A percentile compares a stretch with the other conserved stretches of the same genome.
Evolutionary conservation across 2,329 filamentous ascomycete genomes (phyloP).

Genomic region (Botrytis porri): DNA sequence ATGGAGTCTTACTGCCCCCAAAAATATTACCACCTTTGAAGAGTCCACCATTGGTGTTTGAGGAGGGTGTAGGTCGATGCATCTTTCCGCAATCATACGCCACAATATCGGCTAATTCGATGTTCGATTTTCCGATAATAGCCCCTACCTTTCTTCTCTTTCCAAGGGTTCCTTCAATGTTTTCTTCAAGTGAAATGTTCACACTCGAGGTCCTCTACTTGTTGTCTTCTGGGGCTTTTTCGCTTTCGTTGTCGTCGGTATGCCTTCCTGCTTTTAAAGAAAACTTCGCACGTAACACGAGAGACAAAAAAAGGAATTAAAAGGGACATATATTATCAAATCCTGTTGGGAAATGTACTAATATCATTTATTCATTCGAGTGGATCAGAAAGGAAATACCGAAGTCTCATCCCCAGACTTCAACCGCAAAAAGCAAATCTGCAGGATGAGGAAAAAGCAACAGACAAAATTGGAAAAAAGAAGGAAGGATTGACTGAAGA

Average conservation of each 20-base stretch:
- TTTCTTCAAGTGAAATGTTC: background rate
- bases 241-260: background rate
- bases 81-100: slow-evolving; percentile 17
- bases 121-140: background rate
- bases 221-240: background rate
- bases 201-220: background rate
- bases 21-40: slow-evolving; percentile 29
- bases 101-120: slow-evolving; percentile 18
- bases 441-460: background rate
- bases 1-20: slow-evolving; percentile 32
- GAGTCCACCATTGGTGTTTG: slow-evolving; percentile 23
- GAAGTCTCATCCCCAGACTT: slow-evolving; percentile 11
- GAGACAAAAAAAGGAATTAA: background rate
- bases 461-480: background rate
- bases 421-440: slow-evolving; percentile 1
- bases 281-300: background rate
- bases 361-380: slow-evolving; percentile 15
- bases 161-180: background rate
- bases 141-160: background rate
- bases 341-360: slow-evolving; percentile 7
- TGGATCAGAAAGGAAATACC: slow-evolving; percentile 20
- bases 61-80: slow-evolving; percentile 22
- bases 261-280: background rate
- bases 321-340: slow-evolving; percentile 11
- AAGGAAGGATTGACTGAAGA: background rate